Conservation (phyloP, 192 early-diverging fungal genomes). For the Coemansia sp. region DNA sequence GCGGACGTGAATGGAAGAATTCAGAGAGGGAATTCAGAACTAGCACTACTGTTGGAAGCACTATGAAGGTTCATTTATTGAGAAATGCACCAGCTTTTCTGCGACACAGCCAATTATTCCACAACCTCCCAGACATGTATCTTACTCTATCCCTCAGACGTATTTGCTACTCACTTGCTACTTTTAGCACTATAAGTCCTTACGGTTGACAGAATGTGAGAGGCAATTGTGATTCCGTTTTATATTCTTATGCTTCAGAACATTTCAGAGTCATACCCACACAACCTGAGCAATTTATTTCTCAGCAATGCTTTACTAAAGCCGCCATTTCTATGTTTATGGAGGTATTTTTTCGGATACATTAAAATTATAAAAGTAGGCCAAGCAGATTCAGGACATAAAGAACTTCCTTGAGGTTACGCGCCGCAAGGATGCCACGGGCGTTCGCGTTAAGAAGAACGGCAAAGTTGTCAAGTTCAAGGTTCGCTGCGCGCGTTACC, state of each 20-base stretch:
- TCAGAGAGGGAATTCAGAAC: background rate
- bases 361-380: constrained; percentile 56
- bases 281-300: background rate
- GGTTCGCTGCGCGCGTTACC: constrained; percentile 96
- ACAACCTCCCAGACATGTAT: background rate
- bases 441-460: constrained; percentile 97
- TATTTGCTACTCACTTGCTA: background rate
- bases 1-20: background rate
- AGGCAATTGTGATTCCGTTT: background rate
- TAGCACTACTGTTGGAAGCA: background rate
- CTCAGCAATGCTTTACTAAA: too few relatives aligned
- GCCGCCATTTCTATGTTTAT: background rate
- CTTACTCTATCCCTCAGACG: background rate
- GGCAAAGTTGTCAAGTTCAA: constrained; percentile 93
- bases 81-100: background rate
- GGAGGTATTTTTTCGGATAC: background rate
- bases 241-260: background rate
- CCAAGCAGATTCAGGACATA: constrained; percentile 97
- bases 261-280: background rate
- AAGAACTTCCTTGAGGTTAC: constrained; percentile 97
- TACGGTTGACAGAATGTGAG: background rate
- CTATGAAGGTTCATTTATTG: background rate
- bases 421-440: constrained; percentile 92
- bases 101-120: background rate
- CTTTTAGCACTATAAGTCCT: background rate